Percentiles rank a stretch among this genome's conserved stretches.
Evolutionary conservation across 805 yeast species (phyloP).

Genomic region (Metschnikowia similis): DNA sequence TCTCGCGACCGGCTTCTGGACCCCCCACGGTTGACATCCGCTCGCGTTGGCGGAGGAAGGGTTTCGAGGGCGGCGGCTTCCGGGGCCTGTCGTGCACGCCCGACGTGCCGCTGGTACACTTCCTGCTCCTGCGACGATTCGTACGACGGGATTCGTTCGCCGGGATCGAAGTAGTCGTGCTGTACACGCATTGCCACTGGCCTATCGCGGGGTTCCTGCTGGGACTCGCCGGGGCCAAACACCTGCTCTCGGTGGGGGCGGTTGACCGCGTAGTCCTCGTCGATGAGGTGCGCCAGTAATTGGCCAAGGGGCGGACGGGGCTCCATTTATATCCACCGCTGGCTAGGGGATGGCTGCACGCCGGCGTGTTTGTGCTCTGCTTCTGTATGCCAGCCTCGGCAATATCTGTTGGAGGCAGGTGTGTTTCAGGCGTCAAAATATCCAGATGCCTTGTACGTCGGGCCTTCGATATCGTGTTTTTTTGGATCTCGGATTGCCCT

Average conservation of each 20-base stretch:
- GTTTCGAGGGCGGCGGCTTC: background rate
- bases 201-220: background rate
- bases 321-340: constrained; percentile 1
- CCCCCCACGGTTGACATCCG: background rate
- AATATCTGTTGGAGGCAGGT: too few species aligned
- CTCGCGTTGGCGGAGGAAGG: background rate
- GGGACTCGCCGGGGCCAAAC: background rate
- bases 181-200: constrained; percentile 13
- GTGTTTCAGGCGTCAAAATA: too few species aligned
- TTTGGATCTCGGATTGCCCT: too few species aligned
- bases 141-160: constrained; percentile 39
- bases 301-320: constrained; percentile 4
- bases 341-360: background rate
- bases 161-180: constrained; percentile 22
- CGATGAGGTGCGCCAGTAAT: constrained; percentile 12
- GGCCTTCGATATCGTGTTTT: too few species aligned
- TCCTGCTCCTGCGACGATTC: constrained; percentile 36
- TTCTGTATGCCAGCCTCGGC: too few species aligned
- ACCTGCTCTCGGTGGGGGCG: constrained; percentile 4
- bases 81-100: constrained; percentile 5
- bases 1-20: constrained; percentile 2
- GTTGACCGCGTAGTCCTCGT: constrained; percentile 9
- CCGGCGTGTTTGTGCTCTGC: background rate
- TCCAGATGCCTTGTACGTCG: too few species aligned
- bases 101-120: constrained; percentile 6